Base-by-base conservation (phyloP, 495 filamentous ascomycete genomes). In the Trichoderma erinaceum region DNA sequence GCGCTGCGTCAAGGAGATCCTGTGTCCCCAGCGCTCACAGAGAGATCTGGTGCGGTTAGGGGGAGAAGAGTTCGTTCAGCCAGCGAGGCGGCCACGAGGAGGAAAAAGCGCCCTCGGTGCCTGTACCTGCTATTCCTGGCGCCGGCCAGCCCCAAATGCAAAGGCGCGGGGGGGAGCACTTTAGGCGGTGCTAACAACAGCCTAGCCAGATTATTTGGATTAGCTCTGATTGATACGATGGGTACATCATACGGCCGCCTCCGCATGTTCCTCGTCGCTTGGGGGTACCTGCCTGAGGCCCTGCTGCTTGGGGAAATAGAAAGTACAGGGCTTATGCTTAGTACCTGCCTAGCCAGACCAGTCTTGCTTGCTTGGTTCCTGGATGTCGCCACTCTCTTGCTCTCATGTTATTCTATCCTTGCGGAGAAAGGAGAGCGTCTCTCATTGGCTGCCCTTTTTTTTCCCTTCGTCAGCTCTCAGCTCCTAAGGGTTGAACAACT, bases 301-400 rank as follows among this genome's bases (percentile, higher is more conserved):
- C 25, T 32, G 23, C 11, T 13, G 27, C 21, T 32, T 11, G 11
- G 23, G 23, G 11, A 32, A 13, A 18, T 3, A 12, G 23, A 2
- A 29, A 1, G 56, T 61, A 61, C 56, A 61, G 52, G 25, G 11
- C 21, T 29, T 11, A 25, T 32, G 56, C 25, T 18, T 0, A 25
- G 56, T 61, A 61, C 56, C 56, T 61, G 56, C 56, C 25, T 32
- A 21, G 56, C 35, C 56, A 11, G 29, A 32, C 56, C 56, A 29
- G 56, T 61, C 56, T 61, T 25, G 56, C 27, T 61, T 32, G 56
- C 56, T 35, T 61, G 56, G 56, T 61, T 61, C 56, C 56, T 61
- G 56, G 56, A 61, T 56, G 50, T 21, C 56, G 1, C 11, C 25
- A 21, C 12, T 27, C 25, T 32, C 7, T 23, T 32, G 56, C 56